Evolutionary conservation across 257 asterid species (phyloP).

Genomic region (Solanum corneliomulleri): DNA sequence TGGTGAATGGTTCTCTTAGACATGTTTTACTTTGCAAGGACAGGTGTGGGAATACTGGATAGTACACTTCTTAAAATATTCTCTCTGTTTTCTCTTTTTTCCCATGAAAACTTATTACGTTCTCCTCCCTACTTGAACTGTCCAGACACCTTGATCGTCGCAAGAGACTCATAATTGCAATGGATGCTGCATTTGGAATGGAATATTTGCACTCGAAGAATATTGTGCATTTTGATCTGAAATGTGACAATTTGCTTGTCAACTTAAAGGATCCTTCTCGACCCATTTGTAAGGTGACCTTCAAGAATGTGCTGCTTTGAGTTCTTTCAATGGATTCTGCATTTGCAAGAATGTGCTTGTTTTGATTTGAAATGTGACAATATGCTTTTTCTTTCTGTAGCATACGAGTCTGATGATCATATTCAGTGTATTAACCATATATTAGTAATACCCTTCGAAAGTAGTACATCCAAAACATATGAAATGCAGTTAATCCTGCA

Average conservation of each 20-base stretch:
- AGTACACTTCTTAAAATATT: not conserved
- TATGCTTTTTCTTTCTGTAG: not conserved
- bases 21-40: slow-evolving; percentile 6
- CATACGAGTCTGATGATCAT: not conserved
- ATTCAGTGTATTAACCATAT: not conserved
- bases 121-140: not conserved
- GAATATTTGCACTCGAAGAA: slow-evolving; percentile 4
- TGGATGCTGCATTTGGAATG: slow-evolving; percentile 8
- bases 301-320: not conserved
- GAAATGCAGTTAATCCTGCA: not conserved
- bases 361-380: not conserved
- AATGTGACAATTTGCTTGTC: slow-evolving; percentile 6
- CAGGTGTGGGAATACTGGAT: not conserved
- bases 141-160: slow-evolving; percentile 1
- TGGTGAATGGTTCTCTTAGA: slow-evolving; percentile 14
- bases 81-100: not conserved
- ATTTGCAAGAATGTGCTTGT: not conserved
- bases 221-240: slow-evolving; percentile 2
- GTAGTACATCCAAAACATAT: not conserved
- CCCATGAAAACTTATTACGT: not conserved
- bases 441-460: not conserved
- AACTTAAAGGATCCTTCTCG: slow-evolving; percentile 4
- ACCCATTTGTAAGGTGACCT: slow-evolving; percentile 3
- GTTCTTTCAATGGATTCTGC: not conserved
- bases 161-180: slow-evolving; percentile 2